Base-by-base conservation (phyloP, 352 stramenopile genomes). In the Saprolegnia parasitica region DNA sequence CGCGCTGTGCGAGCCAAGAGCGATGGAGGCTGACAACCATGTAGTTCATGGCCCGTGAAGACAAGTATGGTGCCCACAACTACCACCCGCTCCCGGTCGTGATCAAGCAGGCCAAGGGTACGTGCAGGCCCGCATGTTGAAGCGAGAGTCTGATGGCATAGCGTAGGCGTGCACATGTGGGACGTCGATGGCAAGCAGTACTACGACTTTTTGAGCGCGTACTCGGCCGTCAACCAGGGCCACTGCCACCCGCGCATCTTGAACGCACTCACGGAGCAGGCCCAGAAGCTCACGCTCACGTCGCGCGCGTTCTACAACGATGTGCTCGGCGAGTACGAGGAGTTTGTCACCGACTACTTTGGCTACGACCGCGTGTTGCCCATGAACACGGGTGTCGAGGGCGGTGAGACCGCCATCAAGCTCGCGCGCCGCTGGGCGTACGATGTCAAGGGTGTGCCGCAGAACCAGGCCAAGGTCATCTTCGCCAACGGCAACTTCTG, bases 321-420 rank as follows among this genome's bases (percentile, higher is more conserved):
- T 65, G 86, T 93, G 56, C 82, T 99, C 55, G 97, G 97, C 42
- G 90, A 98, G 72, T 99, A 99, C 76, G 89, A 91, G 50, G 89
- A 99, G 78, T 99, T 96, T 73, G 96, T 99, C 73, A 99, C 94
- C 29, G 81, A 84, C 13, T 95, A 98, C 71, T 98, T 99, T 77
- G 95, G 95, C 47, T 99, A 96, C 77, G 98, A 99, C 73, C 89
- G 96, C 55, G 81, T 99, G 21, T 72, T 99, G 49, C 98, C 97
- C 18, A 99, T 99, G 97, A 99, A 99, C 85, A 99, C 96, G 18
- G 98, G 97, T 42, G 98, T 99, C 9, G 98, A 99, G 78, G 98
- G 94, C 20, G 96, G 97, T 37, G 98, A 99, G 80, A 99, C 97
- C 39, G 97, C 97, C 16, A 87, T 99, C 65, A 99, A 99, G 80